Conservation (phyloP, 306 rosid species). For the Castanopsis chinensis region DNA sequence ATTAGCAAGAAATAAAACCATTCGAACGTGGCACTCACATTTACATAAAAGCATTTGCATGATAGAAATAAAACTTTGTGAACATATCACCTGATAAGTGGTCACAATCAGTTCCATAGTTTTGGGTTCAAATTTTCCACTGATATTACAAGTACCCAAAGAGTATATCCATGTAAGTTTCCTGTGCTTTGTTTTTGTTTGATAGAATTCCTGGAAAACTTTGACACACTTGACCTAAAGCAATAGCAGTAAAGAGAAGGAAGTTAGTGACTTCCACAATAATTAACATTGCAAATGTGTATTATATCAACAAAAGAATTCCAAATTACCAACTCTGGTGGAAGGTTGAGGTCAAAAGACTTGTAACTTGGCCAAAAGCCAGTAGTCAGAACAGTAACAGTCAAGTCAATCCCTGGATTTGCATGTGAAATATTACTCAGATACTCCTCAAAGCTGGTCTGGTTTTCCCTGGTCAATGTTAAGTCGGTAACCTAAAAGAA, state of each 20-base stretch:
- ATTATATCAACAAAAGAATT: not conserved
- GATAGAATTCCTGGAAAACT: conserved; percentile 70
- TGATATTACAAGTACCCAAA: conserved; percentile 71
- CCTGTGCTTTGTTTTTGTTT: conserved; percentile 59
- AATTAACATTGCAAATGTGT: not conserved
- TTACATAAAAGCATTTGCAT: not conserved
- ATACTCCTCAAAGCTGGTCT: conserved; percentile 64
- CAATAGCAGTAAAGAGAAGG: not conserved
- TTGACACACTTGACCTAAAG: conserved; percentile 77
- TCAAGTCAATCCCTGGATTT: conserved; percentile 73
- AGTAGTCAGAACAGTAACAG: conserved; percentile 78
- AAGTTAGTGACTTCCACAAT: not conserved
- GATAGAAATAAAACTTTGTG: not conserved
- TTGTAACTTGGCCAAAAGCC: conserved; percentile 93
- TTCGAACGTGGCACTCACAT: too few relatives aligned
- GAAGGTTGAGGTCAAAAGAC: conserved; percentile 75
- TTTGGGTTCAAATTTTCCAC: conserved; percentile 70
- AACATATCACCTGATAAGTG: conserved; percentile 59
- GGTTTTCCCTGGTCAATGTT: conserved; percentile 72
- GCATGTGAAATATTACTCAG: conserved; percentile 38
- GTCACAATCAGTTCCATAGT: conserved; percentile 72
- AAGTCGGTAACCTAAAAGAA: conserved; percentile 62
- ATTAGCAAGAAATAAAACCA: not conserved
- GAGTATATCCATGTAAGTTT: conserved; percentile 93
- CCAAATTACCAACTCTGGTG: conserved; percentile 72